Conservation (phyloP, 2,329 filamentous ascomycete species). For the Fusarium verticillioides region DNA sequence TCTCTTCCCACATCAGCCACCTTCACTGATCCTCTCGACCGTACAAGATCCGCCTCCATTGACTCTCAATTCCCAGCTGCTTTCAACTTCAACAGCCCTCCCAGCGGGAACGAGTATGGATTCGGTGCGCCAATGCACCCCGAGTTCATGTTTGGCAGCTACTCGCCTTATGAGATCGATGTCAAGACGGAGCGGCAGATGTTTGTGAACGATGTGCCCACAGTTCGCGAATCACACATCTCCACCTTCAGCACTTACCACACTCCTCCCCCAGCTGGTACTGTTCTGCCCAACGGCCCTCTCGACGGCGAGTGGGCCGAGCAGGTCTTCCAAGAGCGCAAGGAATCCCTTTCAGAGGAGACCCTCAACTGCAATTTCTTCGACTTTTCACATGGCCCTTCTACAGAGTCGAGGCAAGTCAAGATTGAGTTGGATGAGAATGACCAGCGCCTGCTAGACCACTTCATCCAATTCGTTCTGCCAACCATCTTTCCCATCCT, state of each 20-base stretch:
- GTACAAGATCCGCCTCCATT: conserved; percentile 80
- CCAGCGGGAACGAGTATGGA: conserved; percentile 65
- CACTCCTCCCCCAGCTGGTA: conserved; percentile 77
- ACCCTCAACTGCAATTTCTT: conserved; percentile 82
- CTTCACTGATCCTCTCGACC: conserved; percentile 78
- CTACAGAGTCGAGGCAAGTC: conserved; percentile 72
- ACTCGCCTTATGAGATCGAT: conserved; percentile 89
- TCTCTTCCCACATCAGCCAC: conserved; percentile 84
- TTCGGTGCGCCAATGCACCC: conserved; percentile 73
- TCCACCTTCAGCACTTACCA: conserved; percentile 95
- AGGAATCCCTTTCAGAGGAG: conserved; percentile 75
- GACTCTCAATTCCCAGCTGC: conserved; percentile 80
- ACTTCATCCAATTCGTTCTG: conserved; percentile 89
- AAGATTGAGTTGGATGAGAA: conserved; percentile 86
- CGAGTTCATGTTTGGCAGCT: conserved; percentile 68
- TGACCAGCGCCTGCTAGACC: conserved; percentile 87
- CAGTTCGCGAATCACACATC: conserved; percentile 84
- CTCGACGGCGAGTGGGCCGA: conserved; percentile 71
- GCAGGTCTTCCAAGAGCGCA: conserved; percentile 52
- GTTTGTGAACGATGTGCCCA: conserved; percentile 90
- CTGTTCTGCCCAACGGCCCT: conserved; percentile 71
- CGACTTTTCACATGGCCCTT: conserved; percentile 77
- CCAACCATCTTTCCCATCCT: conserved; percentile 92
- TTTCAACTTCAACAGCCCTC: conserved; percentile 78
- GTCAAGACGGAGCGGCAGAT: conserved; percentile 96